Conservation (phyloP, 1,284 basidiomycete genomes). For the Rhizopogon parksii region DNA sequence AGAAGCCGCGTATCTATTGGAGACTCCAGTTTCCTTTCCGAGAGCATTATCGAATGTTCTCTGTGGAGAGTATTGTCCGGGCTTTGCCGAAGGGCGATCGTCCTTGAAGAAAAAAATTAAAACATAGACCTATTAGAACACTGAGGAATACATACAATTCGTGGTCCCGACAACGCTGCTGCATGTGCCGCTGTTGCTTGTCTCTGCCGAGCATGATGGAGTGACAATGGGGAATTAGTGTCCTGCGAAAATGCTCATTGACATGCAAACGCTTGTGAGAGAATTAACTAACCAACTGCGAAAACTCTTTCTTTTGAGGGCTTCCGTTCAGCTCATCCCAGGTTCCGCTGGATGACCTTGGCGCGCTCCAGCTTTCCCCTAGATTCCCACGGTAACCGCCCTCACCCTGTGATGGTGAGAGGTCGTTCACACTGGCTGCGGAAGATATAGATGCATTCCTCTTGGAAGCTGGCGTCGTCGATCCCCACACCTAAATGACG, state of each 20-base stretch:
- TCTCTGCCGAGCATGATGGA: constrained; percentile 45
- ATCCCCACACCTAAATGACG: constrained; percentile 51
- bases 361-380: constrained; percentile 47
- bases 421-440: constrained; percentile 44
- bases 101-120: constrained; percentile 37
- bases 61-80: constrained; percentile 47
- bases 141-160: constrained; percentile 33
- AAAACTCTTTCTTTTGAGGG: constrained; percentile 44
- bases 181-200: constrained; percentile 38
- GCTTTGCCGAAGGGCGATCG: constrained; percentile 41
- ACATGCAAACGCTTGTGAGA: constrained; percentile 6
- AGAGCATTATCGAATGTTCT: constrained; percentile 39
- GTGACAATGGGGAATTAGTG: constrained; percentile 29
- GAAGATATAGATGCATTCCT: constrained; percentile 61
- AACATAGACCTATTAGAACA: constrained; percentile 9
- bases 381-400: constrained; percentile 39
- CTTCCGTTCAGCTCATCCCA: constrained; percentile 56
- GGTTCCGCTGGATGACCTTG: constrained; percentile 45
- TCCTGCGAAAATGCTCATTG: constrained; percentile 26
- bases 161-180: constrained; percentile 33
- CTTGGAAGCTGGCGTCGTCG: constrained; percentile 41
- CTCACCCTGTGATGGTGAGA: constrained; percentile 43
- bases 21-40: constrained; percentile 33
- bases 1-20: constrained; percentile 38
- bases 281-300: constrained; percentile 36